A percentile compares a stretch with the other conserved stretches of the same genome.
phyloP scores from a whole-genome alignment of 73 alveolate genomes.

The Stentor roeselii region DNA sequence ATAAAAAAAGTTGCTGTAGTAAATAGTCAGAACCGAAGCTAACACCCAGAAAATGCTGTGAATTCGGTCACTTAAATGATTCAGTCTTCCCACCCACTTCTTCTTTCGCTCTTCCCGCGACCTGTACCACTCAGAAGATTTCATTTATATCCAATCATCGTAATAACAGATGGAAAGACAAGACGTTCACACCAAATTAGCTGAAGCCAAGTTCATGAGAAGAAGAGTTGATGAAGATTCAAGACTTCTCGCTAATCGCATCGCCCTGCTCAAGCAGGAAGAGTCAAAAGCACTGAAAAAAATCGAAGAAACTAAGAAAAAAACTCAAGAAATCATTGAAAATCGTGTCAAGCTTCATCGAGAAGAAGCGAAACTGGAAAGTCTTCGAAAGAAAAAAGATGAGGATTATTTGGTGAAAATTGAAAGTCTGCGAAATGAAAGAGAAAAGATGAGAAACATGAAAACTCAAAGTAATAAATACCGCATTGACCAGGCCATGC shows the following conservation, averaged over 20 bases:
- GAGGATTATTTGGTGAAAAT: too few relatives aligned
- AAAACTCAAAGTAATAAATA: too few relatives aligned
- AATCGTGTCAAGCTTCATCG: too few relatives aligned
- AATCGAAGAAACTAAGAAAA: conserved; percentile 40
- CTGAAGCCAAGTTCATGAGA: too few relatives aligned
- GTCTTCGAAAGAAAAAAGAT: too few relatives aligned
- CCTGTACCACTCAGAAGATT: neutral
- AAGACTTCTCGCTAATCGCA: conserved; percentile 38
- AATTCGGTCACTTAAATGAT: neutral
- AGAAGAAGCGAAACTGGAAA: too few relatives aligned
- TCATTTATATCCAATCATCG: conserved; percentile 22
- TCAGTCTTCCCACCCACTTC: conserved; percentile 14
- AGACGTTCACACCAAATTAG: too few relatives aligned
- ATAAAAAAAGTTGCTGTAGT: conserved; percentile 12
- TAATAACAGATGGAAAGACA: too few relatives aligned
- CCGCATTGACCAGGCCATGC: too few relatives aligned
- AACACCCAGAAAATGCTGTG: conserved; percentile 10
- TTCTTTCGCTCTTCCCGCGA: conserved; percentile 19
- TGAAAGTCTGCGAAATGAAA: too few relatives aligned
- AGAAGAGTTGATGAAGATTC: conserved; percentile 46
- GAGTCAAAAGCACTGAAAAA: conserved; percentile 44
- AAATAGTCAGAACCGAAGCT: neutral
- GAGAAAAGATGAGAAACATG: too few relatives aligned
- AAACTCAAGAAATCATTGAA: conserved; percentile 44
- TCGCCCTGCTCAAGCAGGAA: conserved; percentile 38